These are phyloP conservation scores for Colletotrichum eremochloae DNA, from an alignment of 2,329 filamentous ascomycete genomes.

Conservation along the genomic window DNA sequence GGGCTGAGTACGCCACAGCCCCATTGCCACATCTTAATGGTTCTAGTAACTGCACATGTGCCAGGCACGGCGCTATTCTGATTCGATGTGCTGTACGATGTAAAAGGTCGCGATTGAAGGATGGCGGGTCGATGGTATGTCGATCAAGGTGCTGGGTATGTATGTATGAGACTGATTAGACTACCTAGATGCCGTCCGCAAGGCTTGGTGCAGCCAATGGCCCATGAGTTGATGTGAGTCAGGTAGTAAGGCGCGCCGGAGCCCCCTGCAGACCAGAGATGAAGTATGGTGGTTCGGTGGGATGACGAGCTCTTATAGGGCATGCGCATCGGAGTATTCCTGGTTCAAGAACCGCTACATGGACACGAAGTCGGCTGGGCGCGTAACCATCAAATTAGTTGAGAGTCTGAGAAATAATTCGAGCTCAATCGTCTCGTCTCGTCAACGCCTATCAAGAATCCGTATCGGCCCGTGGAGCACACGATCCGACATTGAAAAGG, in stretches of 20 bases:
- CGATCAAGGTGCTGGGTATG: slow-evolving; percentile 15
- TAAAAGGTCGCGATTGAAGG: slow-evolving; percentile 5
- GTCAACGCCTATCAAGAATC: neutral
- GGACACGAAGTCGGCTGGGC: neutral
- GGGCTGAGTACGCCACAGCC: slow-evolving; percentile 11
- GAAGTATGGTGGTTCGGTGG: slow-evolving; percentile 24
- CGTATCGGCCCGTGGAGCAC: neutral
- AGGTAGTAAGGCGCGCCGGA: slow-evolving; percentile 12
- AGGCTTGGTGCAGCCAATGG: slow-evolving; percentile 35
- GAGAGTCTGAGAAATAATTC: neutral
- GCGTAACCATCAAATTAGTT: neutral
- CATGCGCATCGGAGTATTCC: slow-evolving; percentile 27
- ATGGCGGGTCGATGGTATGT: neutral
- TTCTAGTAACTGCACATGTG: neutral
- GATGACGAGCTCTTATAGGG: slow-evolving; percentile 2
- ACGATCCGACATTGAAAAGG: neutral
- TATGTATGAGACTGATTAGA: slow-evolving; percentile 14
- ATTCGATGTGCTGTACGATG: neutral
- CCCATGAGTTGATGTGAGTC: slow-evolving; percentile 23
- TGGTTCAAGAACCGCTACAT: slow-evolving; percentile 21
- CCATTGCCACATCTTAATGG: slow-evolving; percentile 12
- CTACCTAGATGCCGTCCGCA: slow-evolving; percentile 2
- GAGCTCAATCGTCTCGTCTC: neutral
- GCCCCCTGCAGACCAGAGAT: slow-evolving; percentile 35
- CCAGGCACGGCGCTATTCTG: slow-evolving; percentile 17